Base-by-base conservation (phyloP, 805 yeast genomes). In the Clavispora vitiphila region DNA sequence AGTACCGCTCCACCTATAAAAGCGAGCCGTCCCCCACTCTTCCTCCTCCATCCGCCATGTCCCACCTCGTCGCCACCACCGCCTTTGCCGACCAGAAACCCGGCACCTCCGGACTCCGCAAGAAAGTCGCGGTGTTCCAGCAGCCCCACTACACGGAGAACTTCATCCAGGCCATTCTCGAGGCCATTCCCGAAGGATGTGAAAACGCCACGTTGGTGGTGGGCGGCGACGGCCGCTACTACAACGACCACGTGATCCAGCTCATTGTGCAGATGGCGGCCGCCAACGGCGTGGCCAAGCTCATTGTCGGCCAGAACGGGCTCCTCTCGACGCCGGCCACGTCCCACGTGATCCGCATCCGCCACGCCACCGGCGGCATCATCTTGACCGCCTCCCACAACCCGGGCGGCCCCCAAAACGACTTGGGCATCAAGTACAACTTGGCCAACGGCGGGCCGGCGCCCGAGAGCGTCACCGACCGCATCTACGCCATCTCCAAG, bases 371-470 rank as follows among this genome's bases (percentile, higher is more conserved):
- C 10, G 99, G 98, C 47, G 98, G 98, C 48, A 91, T 91, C 66
- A 87, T 93, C 51, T 73, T 91, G 58, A 91, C 99, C 8, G 98
- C 98, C 2, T 84, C 95, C 19, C 99, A 91, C 66, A 91, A 91
- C 65, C 99, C 99, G 14, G 99, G 99, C 61, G 97, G 98, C 8
- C 96, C 96, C 43, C 67, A 74, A 21, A 81, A 86, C 50, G 99
- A 91, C 61, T 75, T 89, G 60, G 99, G 99, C 41, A 91, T 91
- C 72, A 91, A 91, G 70, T 93, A 93, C 71, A 93, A 91, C 65
- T 72, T 93, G 62, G 78, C 86, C 49, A 91, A 91, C 60, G 99
- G 99, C 52, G 99, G 96, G 3, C 99, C 99, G 32, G 98, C 98
- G 9, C 99, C 99, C 10, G 99, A 91, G 64, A 68, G 84, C 12